Conservation (phyloP, 1,284 basidiomycete species). For the Athelia sp. region DNA sequence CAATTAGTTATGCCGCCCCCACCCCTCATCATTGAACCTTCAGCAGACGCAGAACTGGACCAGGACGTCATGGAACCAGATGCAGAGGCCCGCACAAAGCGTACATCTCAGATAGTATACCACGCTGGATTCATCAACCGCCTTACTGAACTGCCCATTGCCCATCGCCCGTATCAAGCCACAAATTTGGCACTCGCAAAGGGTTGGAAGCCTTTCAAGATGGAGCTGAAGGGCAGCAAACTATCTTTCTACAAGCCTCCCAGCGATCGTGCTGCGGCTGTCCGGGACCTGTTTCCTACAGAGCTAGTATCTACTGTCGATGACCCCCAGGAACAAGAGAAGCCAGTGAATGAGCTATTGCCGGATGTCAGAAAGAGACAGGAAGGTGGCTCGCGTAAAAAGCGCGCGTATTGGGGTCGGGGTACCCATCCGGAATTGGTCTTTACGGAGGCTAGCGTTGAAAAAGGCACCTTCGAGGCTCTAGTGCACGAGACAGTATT, state of each 20-base stretch:
- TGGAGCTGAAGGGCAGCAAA: constrained; percentile 76
- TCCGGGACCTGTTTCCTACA: constrained; percentile 71
- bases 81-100: constrained; percentile 33
- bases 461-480: constrained; percentile 69
- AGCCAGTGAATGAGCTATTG: constrained; percentile 16
- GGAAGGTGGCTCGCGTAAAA: constrained; percentile 41
- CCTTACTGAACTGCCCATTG: constrained; percentile 40
- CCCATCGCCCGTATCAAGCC: constrained; percentile 25
- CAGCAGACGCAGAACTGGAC: constrained; percentile 7
- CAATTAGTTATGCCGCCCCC: constrained; percentile 43
- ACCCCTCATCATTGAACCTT: constrained; percentile 44
- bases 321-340: constrained; percentile 26
- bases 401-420: constrained; percentile 75
- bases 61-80: constrained; percentile 8
- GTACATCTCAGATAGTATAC: constrained; percentile 74
- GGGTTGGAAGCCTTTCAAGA: constrained; percentile 80
- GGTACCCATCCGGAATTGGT: constrained; percentile 68
- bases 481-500: constrained; percentile 77
- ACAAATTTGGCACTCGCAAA: constrained; percentile 39
- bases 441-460: constrained; percentile 36
- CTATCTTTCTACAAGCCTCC: constrained; percentile 81
- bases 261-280: constrained; percentile 51
- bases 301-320: constrained; percentile 50
- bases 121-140: constrained; percentile 73
- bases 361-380: constrained; percentile 17